Evolutionary conservation across 768 basidiomycete species (phyloP), one percentile per base, ranked within the genome.

Genomic region (Podaxis sp.): DNA sequence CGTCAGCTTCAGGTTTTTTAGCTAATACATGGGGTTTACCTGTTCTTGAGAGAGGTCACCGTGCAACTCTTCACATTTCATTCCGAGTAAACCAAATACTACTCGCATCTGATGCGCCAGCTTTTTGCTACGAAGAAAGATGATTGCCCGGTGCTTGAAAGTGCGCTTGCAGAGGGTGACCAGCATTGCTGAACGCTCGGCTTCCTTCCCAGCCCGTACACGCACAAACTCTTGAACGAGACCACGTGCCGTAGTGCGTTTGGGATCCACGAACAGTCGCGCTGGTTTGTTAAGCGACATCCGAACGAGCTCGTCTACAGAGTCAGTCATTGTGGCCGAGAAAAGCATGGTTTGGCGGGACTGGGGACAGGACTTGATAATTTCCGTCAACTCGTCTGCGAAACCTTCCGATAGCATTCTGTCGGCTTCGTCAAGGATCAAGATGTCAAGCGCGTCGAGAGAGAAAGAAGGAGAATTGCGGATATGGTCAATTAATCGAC

Each of bases 301-400:
- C 70, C 87, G 88, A 61, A 98, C 91, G 53, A 99, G 84, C 70
- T 95, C 90, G 68, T 97, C 93, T 8, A 98, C 91, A 1, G 91
- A 90, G 74, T 99, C 97, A 3, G 96, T 98, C 91, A 98, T 98
- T 1, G 97, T 99, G 2, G 97, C 97, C 0, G 95, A 97, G 76
- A 99, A 99, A 40, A 99, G 82, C 94, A 99, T 96, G 3, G 97
- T 98, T 73, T 98, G 97, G 40, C 97, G 85, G 25, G 90, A 90
- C 22, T 75, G 75, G 1, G 95, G 95, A 71, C 95, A 97, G 17
- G 91, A 85, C 68, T 88, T 89, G 76, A 98, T 88, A 68, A 99
- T 97, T 75, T 99, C 97, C 17, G 85, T 79, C 37, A 99, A 80
- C 73, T 98, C 97, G 72, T 96, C 97, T 6, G 90, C 87, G 77